Percentiles rank a stretch among this genome's conserved stretches.
Conservation (phyloP, 805 yeast species). For the Yueomyces sp. region DNA sequence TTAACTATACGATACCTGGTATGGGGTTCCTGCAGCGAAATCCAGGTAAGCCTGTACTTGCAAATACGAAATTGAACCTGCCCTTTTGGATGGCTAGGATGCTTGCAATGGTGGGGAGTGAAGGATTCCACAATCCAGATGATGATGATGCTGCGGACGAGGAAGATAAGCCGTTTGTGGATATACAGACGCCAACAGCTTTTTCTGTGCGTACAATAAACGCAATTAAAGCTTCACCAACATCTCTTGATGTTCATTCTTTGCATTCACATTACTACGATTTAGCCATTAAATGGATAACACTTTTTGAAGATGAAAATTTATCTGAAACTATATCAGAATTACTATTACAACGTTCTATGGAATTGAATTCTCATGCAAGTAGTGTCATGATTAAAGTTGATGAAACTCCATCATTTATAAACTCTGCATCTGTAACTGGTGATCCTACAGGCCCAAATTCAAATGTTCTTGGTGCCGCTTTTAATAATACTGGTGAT, state of each 20-base stretch:
- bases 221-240: conserved; percentile 67
- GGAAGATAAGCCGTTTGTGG: conserved; percentile 37
- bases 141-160: conserved; percentile 5
- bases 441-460: neutral
- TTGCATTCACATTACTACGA: conserved; percentile 55
- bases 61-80: conserved; percentile 55
- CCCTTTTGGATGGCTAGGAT: conserved; percentile 86
- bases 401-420: neutral
- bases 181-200: conserved; percentile 58
- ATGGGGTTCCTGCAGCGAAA: conserved; percentile 78
- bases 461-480: conserved; percentile 14
- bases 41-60: conserved; percentile 41
- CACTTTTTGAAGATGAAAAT: conserved; percentile 52
- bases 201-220: conserved; percentile 54
- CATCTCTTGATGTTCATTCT: conserved; percentile 50
- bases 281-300: conserved; percentile 66
- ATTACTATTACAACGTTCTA: conserved; percentile 52
- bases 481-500: conserved; percentile 1
- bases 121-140: conserved; percentile 1
- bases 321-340: conserved; percentile 37
- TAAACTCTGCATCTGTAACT: conserved; percentile 1
- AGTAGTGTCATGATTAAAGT: conserved; percentile 7
- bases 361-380: conserved; percentile 62
- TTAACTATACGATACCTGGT: conserved; percentile 69
- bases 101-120: conserved; percentile 38